Evolutionary conservation across 768 basidiomycete species (phyloP), one percentile per base, ranked within the genome.

Genomic region (Podaxis pistillaris): DNA sequence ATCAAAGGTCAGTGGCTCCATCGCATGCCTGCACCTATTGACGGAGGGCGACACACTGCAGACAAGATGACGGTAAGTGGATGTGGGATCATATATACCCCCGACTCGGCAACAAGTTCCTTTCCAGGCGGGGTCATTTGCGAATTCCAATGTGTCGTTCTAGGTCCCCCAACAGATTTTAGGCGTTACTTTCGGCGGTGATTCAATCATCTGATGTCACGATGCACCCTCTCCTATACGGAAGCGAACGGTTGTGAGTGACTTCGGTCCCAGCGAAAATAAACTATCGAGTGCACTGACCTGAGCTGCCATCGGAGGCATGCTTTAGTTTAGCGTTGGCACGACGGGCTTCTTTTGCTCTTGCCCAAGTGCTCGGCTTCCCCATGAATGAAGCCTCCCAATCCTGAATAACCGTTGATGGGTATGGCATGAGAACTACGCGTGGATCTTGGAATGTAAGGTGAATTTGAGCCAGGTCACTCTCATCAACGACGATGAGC

Each of bases 341-440:
- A 51, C 65, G 64, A 47, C 72, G 64, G 56, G 72, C 61, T 46
- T 74, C 73, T 62, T 76, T 72, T 54, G 76, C 77, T 40, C 68
- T 65, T 22, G 71, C 65, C 74, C 75, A 78, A 59, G 67, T 70
- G 51, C 69, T 63, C 51, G 63, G 64, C 17, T 69, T 66, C 19
- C 71, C 67, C 17, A 65, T 66, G 17, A 72, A 72, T 37, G 73
- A 72, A 28, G 72, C 72, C 58, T 77, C 76, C 75, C 75, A 78
- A 60, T 76, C 73, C 19, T 53, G 66, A 36, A 78, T 68, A 24
- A 71, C 68, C 22, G 69, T 67, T 37, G 49, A 30, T 38, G 74
- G 74, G 59, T 73, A 73, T n/a, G 70, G 69, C 65, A 76, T 68
- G 52, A 69, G 71, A 4, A 76, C 71, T 1, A 78, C 69, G 19